Evolutionary conservation across 129 eudicot species (phyloP).

Genomic region (Kitagawia praeruptora): DNA sequence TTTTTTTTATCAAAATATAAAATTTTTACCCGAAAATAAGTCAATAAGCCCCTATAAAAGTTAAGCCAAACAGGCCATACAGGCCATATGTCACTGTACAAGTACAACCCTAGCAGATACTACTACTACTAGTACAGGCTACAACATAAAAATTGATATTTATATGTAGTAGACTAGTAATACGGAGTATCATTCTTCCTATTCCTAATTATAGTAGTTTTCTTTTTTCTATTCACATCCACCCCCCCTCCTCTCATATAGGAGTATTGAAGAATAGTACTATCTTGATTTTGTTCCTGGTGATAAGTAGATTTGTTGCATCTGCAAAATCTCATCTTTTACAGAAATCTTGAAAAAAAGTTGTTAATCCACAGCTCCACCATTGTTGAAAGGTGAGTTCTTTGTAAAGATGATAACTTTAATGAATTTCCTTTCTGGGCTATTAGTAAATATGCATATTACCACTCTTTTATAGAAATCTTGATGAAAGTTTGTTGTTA

Average conservation of each 20-base stretch:
- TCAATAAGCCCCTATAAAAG: too few species aligned
- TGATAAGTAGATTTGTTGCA: not conserved
- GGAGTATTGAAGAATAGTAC: not conserved
- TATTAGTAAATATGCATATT: not conserved
- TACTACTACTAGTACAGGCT: not conserved
- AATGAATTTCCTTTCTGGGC: not conserved
- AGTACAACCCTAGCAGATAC: constrained; percentile 9
- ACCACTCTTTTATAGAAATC: constrained; percentile 2
- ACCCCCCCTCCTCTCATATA: not conserved
- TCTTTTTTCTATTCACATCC: constrained; percentile 9
- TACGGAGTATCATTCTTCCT: not conserved
- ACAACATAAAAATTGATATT: not conserved
- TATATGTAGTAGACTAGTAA: not conserved
- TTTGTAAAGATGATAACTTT: constrained; percentile 9
- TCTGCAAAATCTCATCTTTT: constrained; percentile 1
- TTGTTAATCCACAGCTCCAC: constrained; percentile 7
- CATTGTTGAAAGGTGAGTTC: constrained; percentile 16
- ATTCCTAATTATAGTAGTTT: constrained; percentile 5
- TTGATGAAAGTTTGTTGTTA: not conserved
- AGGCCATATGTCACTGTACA: not conserved
- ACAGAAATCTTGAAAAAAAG: constrained; percentile 1
- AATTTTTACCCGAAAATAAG: too few species aligned
- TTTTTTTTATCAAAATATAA: too few species aligned
- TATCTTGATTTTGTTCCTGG: not conserved
- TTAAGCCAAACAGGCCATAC: too few species aligned